Percentiles rank a stretch among this genome's conserved stretches.
Conservation (phyloP, 352 stramenopile genomes). For the Phytopythium aichiense region DNA sequence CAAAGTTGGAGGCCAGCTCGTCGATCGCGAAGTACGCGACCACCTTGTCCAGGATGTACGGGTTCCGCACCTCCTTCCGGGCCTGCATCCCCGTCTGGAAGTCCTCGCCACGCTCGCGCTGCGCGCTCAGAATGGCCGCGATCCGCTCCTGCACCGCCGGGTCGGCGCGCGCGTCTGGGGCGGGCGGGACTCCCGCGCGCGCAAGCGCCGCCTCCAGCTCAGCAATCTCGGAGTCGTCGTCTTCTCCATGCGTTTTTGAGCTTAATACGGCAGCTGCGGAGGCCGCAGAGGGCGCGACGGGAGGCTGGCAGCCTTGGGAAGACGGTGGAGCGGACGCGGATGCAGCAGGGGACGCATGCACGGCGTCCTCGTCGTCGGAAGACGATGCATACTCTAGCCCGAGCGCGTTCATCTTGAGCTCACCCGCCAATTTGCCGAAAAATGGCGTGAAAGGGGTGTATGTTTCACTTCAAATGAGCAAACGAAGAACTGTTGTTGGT, state of each 20-base stretch:
- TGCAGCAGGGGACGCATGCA: background rate
- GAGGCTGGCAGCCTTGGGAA: background rate
- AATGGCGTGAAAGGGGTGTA: background rate
- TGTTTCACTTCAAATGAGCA: background rate
- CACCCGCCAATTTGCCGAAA: background rate
- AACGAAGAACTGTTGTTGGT: no score
- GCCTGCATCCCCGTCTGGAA: conserved; percentile 71
- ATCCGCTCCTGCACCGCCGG: conserved; percentile 58
- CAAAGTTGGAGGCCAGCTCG: conserved; percentile 74
- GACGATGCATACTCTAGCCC: conserved; percentile 33
- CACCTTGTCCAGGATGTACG: conserved; percentile 84
- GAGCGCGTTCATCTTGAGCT: conserved; percentile 28
- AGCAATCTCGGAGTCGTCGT: conserved; percentile 20
- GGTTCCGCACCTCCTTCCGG: conserved; percentile 86
- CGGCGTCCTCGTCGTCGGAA: conserved; percentile 24
- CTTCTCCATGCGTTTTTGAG: background rate
- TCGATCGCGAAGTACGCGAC: conserved; percentile 86
- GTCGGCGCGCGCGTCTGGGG: conserved; percentile 18
- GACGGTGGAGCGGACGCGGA: background rate
- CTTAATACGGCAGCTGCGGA: background rate
- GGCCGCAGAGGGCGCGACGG: background rate
- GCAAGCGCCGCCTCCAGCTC: conserved; percentile 34
- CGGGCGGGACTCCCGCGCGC: conserved; percentile 36
- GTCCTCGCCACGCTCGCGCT: conserved; percentile 25
- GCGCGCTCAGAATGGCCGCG: conserved; percentile 46